A percentile compares a stretch with the other conserved stretches of the same genome.
Evolutionary conservation across 257 asterid species (phyloP).

Genomic region (Solanum sejunctum): DNA sequence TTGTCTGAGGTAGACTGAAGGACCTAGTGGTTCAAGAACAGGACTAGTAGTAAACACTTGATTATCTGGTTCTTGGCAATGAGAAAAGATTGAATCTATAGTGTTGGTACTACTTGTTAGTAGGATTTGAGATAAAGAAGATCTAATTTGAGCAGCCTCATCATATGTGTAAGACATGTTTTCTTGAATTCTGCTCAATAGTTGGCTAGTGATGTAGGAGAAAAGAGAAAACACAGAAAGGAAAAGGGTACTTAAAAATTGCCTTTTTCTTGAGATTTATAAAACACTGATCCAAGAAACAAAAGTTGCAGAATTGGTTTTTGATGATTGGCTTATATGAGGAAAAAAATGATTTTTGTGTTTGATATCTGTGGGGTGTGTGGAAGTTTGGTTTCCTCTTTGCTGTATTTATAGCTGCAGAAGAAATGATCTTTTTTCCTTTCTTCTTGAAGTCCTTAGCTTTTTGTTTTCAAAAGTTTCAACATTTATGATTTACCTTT

Average conservation of each 20-base stretch:
- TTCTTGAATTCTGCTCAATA: slow-evolving; percentile 22
- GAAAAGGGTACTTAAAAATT: not conserved
- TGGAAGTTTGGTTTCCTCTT: not conserved
- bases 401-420: slow-evolving; percentile 41
- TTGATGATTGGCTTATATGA: not conserved
- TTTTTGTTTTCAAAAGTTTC: slow-evolving; percentile 6
- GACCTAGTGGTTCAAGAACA: slow-evolving; percentile 38
- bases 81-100: slow-evolving; percentile 63
- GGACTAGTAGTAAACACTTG: not conserved
- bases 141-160: slow-evolving; percentile 26
- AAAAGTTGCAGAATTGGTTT: not conserved
- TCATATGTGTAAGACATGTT: slow-evolving; percentile 1
- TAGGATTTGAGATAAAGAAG: slow-evolving; percentile 50
- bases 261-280: not conserved
- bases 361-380: not conserved
- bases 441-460: not conserved
- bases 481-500: slow-evolving; percentile 27
- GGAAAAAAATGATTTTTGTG: not conserved
- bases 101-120: slow-evolving; percentile 54
- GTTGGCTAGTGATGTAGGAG: slow-evolving; percentile 6
- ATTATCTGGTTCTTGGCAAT: slow-evolving; percentile 24
- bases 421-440: not conserved
- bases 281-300: slow-evolving; percentile 14
- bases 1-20: slow-evolving; percentile 52
- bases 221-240: slow-evolving; percentile 1